phyloP scores from a whole-genome alignment of 2,329 filamentous ascomycete genomes.

The Diaporthe ampelina region DNA sequence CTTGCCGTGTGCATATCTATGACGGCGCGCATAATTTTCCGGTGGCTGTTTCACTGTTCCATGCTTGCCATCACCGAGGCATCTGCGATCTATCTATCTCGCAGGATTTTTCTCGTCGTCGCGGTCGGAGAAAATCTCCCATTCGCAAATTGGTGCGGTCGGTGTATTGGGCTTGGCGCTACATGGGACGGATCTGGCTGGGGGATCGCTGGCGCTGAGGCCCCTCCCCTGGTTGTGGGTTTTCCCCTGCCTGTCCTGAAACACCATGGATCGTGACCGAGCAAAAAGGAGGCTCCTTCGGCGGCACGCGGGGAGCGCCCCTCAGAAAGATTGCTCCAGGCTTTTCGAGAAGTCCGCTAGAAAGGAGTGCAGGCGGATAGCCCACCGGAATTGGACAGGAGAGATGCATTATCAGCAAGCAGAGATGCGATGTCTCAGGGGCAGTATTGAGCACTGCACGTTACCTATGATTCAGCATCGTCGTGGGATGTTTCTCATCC shows the following conservation, averaged over 20 bases:
- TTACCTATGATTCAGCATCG: too few relatives aligned
- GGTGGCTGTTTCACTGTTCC: constrained; percentile 4
- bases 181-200: constrained; percentile 20
- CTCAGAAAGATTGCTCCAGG: constrained; percentile 9
- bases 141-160: constrained; percentile 14
- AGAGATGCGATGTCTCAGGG: neutral
- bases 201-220: constrained; percentile 7
- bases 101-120: neutral
- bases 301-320: constrained; percentile 19
- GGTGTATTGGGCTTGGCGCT: constrained; percentile 22
- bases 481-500: neutral
- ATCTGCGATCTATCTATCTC: constrained; percentile 4
- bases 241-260: constrained; percentile 37
- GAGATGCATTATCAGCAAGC: neutral
- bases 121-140: constrained; percentile 28
- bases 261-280: constrained; percentile 36
- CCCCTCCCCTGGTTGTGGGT: constrained; percentile 13
- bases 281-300: constrained; percentile 39
- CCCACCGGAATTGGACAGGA: neutral
- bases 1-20: neutral
- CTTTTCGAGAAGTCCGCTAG: constrained; percentile 5
- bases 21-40: neutral
- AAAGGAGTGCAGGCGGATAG: neutral
- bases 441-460: neutral
- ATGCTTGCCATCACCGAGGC: neutral